Base-by-base conservation (phyloP, 495 filamentous ascomycete species). In the Aspergillus sclerotiicarbonarius region DNA sequence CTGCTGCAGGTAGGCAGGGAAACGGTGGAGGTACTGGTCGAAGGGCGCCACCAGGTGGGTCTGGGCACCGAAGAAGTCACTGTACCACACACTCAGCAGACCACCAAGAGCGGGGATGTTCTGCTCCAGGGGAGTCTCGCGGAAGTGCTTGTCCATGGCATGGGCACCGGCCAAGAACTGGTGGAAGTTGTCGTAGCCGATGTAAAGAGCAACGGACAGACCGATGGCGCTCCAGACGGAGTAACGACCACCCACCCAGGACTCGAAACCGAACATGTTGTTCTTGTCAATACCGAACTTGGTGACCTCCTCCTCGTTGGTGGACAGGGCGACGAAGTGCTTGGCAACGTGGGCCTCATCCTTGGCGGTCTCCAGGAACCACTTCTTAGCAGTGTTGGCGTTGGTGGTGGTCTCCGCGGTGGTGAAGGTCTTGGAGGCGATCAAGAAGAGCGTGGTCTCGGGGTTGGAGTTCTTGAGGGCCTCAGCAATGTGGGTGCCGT, bases 261-360 rank as follows among this genome's bases (percentile, higher is more conserved):
- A 92, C 72, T 90, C 90, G 73, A 98, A 98, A 64, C 90, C 91
- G 64, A 98, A 98, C 95, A 98, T 98, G 82, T 98, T 98, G 80
- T 89, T 89, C 67, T 84, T 86, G 76, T 96, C 91, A 73, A 98
- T 98, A 59, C 94, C 94, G 64, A 98, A 98, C 80, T 98, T 97
- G 70, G 88, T 91, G 61, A 98, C 94, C 80, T 97, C 92, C 37
- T 78, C 72, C 75, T 92, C 88, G 77, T 98, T 98, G 67, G 95
- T 98, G 32, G 95, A 98, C 51, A 98, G 86, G 47, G 95, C 95
- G 37, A 97, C 94, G 64, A 98, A 98, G 81, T 98, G 94, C 84
- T 98, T 98, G 58, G 94, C 90, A 63, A 98, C 94, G 64, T 84
- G 78, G 10, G 76, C 64, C 39, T 83, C 71, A 31, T 95, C 89